A percentile compares a stretch with the other conserved stretches of the same genome.
Conservation (phyloP, 2,329 filamentous ascomycete genomes). For the Lachnellula willkommii region DNA sequence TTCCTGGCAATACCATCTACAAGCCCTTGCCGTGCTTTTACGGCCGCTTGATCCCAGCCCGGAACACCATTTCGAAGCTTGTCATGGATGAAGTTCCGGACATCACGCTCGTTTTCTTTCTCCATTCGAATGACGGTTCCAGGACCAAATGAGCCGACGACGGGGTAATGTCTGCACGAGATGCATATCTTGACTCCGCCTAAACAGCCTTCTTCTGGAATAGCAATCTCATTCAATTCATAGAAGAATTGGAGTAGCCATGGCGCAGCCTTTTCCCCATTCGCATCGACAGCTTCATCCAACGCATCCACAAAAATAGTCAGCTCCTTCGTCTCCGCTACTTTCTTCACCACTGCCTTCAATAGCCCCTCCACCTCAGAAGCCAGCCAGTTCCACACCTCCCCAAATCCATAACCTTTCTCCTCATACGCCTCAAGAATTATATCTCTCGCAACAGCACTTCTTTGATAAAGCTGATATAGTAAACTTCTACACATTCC, state of each 20-base stretch:
- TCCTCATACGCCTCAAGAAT: not conserved
- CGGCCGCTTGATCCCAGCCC: too few species aligned
- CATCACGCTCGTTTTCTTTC: too few species aligned
- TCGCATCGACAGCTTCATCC: constrained; percentile 17
- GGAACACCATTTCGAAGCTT: too few species aligned
- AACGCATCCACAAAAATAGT: constrained; percentile 23
- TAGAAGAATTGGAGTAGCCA: constrained; percentile 4
- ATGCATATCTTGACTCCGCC: too few species aligned
- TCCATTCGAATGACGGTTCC: too few species aligned
- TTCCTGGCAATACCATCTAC: too few species aligned
- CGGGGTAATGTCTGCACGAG: too few species aligned
- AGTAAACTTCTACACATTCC: constrained; percentile 46
- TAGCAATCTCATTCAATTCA: too few species aligned
- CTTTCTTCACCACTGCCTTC: not conserved
- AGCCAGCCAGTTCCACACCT: constrained; percentile 8
- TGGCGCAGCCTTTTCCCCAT: not conserved
- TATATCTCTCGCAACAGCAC: not conserved
- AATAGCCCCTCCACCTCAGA: constrained; percentile 7
- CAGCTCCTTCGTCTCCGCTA: not conserved
- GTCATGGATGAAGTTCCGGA: too few species aligned
- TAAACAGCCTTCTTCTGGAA: too few species aligned
- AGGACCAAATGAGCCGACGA: too few species aligned
- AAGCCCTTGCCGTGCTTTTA: too few species aligned
- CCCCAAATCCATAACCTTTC: not conserved
- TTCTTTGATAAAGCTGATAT: constrained; percentile 40